phyloP scores from a whole-genome alignment of 192 early-diverging fungal genomes.

The Thamnidium elegans region DNA sequence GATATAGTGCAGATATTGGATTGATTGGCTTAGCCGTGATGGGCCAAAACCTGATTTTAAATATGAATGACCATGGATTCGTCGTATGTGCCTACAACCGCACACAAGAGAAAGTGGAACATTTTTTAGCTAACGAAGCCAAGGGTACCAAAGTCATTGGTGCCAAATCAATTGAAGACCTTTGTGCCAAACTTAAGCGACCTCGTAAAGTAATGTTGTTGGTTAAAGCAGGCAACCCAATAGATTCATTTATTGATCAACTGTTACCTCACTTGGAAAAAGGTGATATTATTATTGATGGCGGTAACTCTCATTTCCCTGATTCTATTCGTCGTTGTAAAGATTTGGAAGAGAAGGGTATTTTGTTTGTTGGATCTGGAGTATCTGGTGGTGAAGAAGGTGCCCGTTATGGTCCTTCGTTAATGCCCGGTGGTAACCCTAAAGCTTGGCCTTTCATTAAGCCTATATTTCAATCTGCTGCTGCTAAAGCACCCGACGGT shows the following conservation, averaged over 20 bases:
- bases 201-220: slow-evolving; percentile 98
- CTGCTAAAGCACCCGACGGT: slow-evolving; percentile 83
- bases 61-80: slow-evolving; percentile 98
- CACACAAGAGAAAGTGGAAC: slow-evolving; percentile 90
- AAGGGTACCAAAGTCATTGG: slow-evolving; percentile 95
- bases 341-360: slow-evolving; percentile 84
- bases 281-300: slow-evolving; percentile 97
- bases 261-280: slow-evolving; percentile 83
- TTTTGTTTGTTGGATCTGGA: slow-evolving; percentile 94
- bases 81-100: slow-evolving; percentile 95
- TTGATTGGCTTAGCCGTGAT: slow-evolving; percentile 99
- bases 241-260: slow-evolving; percentile 94
- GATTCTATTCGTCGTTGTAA: slow-evolving; percentile 90
- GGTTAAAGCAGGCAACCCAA: slow-evolving; percentile 93
- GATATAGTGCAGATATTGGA: slow-evolving; percentile 88
- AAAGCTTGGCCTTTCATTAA: slow-evolving; percentile 92
- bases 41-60: slow-evolving; percentile 99
- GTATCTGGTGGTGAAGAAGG: slow-evolving; percentile 99
- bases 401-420: slow-evolving; percentile 91
- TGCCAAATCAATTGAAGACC: slow-evolving; percentile 91
- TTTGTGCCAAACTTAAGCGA: slow-evolving; percentile 89
- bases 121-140: slow-evolving; percentile 94
- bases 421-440: slow-evolving; percentile 96
- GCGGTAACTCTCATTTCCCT: slow-evolving; percentile 98
- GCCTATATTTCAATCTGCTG: slow-evolving; percentile 94